Base-by-base conservation (phyloP, 495 filamentous ascomycete genomes). In the Tuber indicum region DNA sequence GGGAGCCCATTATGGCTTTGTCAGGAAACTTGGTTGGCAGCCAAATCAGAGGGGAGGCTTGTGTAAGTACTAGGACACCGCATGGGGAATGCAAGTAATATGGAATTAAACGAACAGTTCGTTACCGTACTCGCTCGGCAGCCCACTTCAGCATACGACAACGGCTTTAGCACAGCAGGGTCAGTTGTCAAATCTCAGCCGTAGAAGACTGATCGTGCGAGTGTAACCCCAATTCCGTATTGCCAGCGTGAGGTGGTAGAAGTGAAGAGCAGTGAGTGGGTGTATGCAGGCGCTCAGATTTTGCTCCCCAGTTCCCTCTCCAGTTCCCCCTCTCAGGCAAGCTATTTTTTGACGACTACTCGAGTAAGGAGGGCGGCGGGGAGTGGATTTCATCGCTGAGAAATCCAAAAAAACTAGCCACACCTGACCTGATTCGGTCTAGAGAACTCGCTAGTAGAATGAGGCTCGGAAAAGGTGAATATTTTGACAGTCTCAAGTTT, bases 361-460 rank as follows among this genome's bases (percentile, higher is more conserved):
- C 3, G 39, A 41, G 39, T 41, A 41, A 14, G n/a, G 14, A 62
- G 52, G 23, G 7, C 9, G 23, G 49, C 32, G 52, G n/a, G 39
- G 39, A 41, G 39, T 41, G 39, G 39, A 2, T 62, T 62, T 62
- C 52, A 62, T 32, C n/a, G 52, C n/a, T 1, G 52, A 14, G 14
- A 62, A 62, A 62, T 62, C 10, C n/a, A n/a, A 3, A 26, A 49
- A 62, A 32, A 62, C 52, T 16, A 80, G 78, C 78, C 78, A 80
- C 78, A 76, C 77, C 69, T 80, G 39, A 69, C 78, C 71, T 39
- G 70, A 79, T 74, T 42, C 7, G 72, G 78, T 44, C 77, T 80
- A 74, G 77, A 70, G 49, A 71, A 8, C 41, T 80, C 74, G 78
- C 76, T 78, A 75, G 75, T 75, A 73, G 75, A 73, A 74, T 80